Evolutionary conservation across 23 red algal genomes (phyloP), one percentile per base, ranked within the genome.

Genomic region (Gracilaria gracilis): DNA sequence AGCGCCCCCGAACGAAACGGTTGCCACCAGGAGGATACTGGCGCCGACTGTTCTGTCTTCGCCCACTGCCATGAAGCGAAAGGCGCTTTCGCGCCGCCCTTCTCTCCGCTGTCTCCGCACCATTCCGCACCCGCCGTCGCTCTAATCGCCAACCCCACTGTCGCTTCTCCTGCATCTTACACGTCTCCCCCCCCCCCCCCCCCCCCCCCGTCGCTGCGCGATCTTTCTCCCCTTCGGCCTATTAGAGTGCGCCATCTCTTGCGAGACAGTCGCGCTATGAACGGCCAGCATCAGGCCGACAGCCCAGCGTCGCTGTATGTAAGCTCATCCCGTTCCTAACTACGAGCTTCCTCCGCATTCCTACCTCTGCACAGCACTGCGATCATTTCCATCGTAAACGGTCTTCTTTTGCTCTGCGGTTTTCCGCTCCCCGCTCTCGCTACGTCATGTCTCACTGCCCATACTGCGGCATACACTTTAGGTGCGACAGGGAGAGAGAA

Each of bases 381-480:
- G 32, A 69, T 37, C 17, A 9, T 29, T 69, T 5, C 64, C 7
- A 12, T 69, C 64, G 31, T 69, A 7, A 37, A 69, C 28, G 31
- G 16, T 69, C 51, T 69, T 11, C 33, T 17, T 36, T 69, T 16
- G 2, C 14, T 17, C 4, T 2, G 11, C 24, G 19, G 6, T 24
- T 37, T 37, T 20, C 13, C 32, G 4, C 9, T 4, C 0, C 31
- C 31, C 13, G 8, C 25, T 9, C 64, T 28, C 32, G 29, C 64
- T 17, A 69, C 32, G 37, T 9, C 64, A 69, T 69, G 64, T 69
- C 64, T 69, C 64, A 37, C 32, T 69, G 64, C 32, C 64, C 64
- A 8, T 69, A 36, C 16, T 69, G 64, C 32, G 31, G 11, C 32
- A 37, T 19, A 5, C 64, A 38, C 32, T 37, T 69, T 32, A 38